Conservation (phyloP, 805 yeast genomes). For the Debaryomyces prosopidis region DNA sequence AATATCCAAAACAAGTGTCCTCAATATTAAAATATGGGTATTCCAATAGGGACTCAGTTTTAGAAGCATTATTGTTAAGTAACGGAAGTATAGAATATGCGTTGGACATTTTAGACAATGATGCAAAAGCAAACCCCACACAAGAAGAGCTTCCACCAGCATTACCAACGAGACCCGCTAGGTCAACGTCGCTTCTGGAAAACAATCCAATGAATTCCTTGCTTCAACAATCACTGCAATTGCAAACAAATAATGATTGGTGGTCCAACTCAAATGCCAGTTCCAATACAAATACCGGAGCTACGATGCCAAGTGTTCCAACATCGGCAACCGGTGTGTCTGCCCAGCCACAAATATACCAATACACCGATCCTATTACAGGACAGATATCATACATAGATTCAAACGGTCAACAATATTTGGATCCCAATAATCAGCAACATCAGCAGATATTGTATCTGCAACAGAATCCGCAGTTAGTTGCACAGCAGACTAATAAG, state of each 20-base stretch:
- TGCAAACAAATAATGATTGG: conserved; percentile 26
- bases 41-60: conserved; percentile 52
- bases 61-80: conserved; percentile 62
- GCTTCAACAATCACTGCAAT: conserved; percentile 6
- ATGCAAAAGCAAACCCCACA: conserved; percentile 31
- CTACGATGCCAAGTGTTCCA: conserved; percentile 31
- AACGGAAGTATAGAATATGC: conserved; percentile 64
- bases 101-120: conserved; percentile 52
- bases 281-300: conserved; percentile 2
- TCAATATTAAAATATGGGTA: conserved; percentile 54
- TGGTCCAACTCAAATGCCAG: conserved; percentile 20
- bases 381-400: conserved; percentile 70
- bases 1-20: conserved; percentile 50
- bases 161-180: conserved; percentile 40
- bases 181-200: conserved; percentile 23
- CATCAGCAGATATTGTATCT: conserved; percentile 40
- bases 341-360: conserved; percentile 53
- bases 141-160: conserved; percentile 49
- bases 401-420: conserved; percentile 63
- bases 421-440: conserved; percentile 49
- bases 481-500: conserved; percentile 38
- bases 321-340: conserved; percentile 16
- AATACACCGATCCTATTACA: conserved; percentile 70
- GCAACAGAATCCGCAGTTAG: conserved; percentile 33
- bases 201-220: conserved; percentile 28